Percentiles rank a stretch among this genome's conserved stretches.
phyloP scores from a whole-genome alignment of 2,329 filamentous ascomycete species.

The Phaeomoniella chlamydospora region DNA sequence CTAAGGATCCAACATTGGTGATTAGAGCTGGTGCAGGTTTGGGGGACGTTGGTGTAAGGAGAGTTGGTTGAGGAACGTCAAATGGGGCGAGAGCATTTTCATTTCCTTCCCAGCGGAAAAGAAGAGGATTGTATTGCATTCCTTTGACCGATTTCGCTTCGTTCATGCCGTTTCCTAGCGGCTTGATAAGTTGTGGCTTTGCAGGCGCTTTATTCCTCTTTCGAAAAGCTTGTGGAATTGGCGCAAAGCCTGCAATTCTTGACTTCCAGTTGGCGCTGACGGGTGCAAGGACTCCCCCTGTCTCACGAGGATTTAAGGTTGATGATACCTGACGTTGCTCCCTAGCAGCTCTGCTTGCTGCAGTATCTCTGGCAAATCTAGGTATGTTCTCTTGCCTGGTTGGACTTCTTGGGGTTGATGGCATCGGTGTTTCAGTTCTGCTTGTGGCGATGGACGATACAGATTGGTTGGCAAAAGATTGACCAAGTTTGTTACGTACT shows the following conservation, averaged over 20 bases:
- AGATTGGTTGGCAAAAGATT: conserved; percentile 16
- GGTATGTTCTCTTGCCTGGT: conserved; percentile 32
- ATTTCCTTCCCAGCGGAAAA: conserved; percentile 90
- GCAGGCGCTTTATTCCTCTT: conserved; percentile 29
- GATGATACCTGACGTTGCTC: conserved; percentile 42
- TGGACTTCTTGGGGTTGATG: conserved; percentile 43
- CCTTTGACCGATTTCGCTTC: conserved; percentile 78
- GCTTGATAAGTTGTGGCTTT: conserved; percentile 82
- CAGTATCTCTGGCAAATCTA: conserved; percentile 52
- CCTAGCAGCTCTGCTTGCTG: conserved; percentile 49
- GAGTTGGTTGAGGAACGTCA: conserved; percentile 38
- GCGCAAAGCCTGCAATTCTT: conserved; percentile 15
- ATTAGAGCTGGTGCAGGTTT: conserved; percentile 54
- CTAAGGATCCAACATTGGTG: conserved; percentile 70
- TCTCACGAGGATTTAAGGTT: conserved; percentile 21
- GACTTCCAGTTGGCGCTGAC: conserved; percentile 46
- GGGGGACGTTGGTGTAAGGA: conserved; percentile 20
- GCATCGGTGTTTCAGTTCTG: conserved; percentile 26
- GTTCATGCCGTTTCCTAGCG: conserved; percentile 56
- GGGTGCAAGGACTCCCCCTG: conserved; percentile 29
- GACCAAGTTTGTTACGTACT: conserved; percentile 35
- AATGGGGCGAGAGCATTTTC: conserved; percentile 73
- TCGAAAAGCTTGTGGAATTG: not conserved
- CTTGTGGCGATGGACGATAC: conserved; percentile 10
- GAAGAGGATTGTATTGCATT: conserved; percentile 86